Conservation (phyloP, 202 grass and related monocot genomes). For the Schoenoplectus triqueter region DNA sequence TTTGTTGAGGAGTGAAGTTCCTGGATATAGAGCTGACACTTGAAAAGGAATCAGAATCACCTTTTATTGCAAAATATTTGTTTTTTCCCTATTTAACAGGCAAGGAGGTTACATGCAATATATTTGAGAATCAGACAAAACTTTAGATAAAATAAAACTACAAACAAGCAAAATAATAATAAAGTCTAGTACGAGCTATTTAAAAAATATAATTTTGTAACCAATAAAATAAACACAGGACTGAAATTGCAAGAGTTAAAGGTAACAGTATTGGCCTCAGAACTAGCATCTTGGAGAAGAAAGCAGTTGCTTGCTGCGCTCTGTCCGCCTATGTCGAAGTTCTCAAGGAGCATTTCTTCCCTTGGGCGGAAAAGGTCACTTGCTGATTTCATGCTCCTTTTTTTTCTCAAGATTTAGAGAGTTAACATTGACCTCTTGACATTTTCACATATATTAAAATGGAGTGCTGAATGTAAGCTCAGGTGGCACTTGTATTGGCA, state of each 20-base stretch:
- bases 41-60: too few species aligned
- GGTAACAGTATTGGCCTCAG: conserved; percentile 63
- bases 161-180: neutral
- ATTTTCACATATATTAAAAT: conserved; percentile 3
- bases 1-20: too few species aligned
- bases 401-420: neutral
- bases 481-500: conserved; percentile 83
- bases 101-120: too few species aligned
- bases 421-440: neutral
- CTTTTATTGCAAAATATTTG: too few species aligned
- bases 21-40: too few species aligned
- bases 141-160: neutral
- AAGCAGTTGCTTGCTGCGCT: conserved; percentile 90
- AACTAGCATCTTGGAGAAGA: conserved; percentile 57
- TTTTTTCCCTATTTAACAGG: too few species aligned
- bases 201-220: conserved; percentile 35
- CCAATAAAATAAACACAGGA: conserved; percentile 50
- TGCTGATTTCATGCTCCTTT: neutral
- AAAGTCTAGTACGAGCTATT: neutral
- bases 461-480: conserved; percentile 43
- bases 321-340: conserved; percentile 73
- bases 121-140: too few species aligned
- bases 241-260: conserved; percentile 73
- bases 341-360: conserved; percentile 88
- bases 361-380: conserved; percentile 89